Evolutionary conservation across 192 early-diverging fungal genomes (phyloP), one percentile per base, ranked within the genome.

Genomic region (Coemansia sp.): DNA sequence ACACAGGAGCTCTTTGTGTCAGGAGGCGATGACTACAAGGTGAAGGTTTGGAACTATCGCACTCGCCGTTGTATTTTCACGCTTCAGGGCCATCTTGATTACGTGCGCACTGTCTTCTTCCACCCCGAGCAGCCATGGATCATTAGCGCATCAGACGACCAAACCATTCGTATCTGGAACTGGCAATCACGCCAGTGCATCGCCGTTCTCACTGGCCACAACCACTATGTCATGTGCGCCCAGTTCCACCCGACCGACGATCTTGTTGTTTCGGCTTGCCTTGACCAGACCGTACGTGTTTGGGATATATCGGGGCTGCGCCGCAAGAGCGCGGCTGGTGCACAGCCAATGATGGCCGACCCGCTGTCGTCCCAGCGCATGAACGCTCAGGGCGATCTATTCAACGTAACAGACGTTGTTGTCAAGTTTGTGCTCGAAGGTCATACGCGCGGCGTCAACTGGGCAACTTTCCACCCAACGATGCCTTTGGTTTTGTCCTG

Each of bases 21-120:
- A 34, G 96, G 94, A 34, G 97, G 94, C 61, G 97, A 99, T 72
- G 97, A 99, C 81, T 96, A 98, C 87, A 99, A 97, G 81, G 94
- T 99, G 71, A 97, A 96, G 81, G 95, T 99, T 18, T 99, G 97
- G 97, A 97, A 97, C 85, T 93, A 96, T 87, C 98, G 98, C 81
- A 93, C 90, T 49, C 87, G 94, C 16, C 91, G 95, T 67, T 99
- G 95, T 72, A 84, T 95, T 30, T 99, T 97, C 65, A 98, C 97
- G 21, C 85, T 99, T 35, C 95, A 93, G 46, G 97, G 97, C 6
- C 97, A 99, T 84, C 79, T 99, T 68, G 97, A 99, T 71, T 99
- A 96, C 68, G 94, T 99, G 39, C 93, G 97, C 61, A 94, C 94
- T 4, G 94, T 96, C 1, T 93, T 84, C 77, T 99, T 99, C 80